Evolutionary conservation across 345 rosid species (phyloP).

Genomic region (Brassica rapa): DNA sequence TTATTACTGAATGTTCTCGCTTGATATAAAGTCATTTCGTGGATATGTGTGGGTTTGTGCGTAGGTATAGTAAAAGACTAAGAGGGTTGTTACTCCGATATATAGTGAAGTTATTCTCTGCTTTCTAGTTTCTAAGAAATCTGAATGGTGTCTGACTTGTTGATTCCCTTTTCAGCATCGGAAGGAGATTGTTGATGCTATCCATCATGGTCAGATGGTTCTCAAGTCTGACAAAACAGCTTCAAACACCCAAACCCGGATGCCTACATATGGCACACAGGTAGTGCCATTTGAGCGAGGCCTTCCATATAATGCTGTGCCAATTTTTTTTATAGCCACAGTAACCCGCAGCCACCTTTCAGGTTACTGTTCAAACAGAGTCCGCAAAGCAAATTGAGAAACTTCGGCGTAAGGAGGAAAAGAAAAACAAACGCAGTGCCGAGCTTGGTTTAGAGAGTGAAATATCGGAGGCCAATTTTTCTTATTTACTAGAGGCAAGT

Average conservation of each 20-base stretch:
- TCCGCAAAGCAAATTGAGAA: conserved; percentile 88
- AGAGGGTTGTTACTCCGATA: conserved; percentile 4
- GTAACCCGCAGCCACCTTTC: conserved; percentile 31
- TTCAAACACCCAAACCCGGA: conserved; percentile 64
- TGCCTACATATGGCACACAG: conserved; percentile 99
- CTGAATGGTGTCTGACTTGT: conserved; percentile 21
- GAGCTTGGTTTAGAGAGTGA: conserved; percentile 71
- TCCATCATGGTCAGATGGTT: conserved; percentile 68
- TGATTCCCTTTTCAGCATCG: conserved; percentile 65
- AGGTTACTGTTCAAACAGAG: conserved; percentile 96
- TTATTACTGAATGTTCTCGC: not conserved
- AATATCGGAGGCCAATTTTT: conserved; percentile 69
- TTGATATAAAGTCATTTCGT: not conserved
- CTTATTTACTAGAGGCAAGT: conserved; percentile 88
- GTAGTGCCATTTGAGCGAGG: conserved; percentile 42
- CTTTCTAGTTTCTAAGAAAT: conserved; percentile 16
- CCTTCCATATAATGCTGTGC: conserved; percentile 14
- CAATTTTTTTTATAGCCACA: conserved; percentile 4
- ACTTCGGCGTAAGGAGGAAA: conserved; percentile 96
- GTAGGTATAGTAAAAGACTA: conserved; percentile 1
- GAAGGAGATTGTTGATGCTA: conserved; percentile 85
- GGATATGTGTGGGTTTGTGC: conserved; percentile 9
- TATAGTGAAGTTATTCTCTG: conserved; percentile 10
- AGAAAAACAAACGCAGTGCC: conserved; percentile 69
- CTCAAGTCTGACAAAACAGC: conserved; percentile 74